Conservation (phyloP, 164 flowering plant genomes). For the Liriodendron chinense region DNA sequence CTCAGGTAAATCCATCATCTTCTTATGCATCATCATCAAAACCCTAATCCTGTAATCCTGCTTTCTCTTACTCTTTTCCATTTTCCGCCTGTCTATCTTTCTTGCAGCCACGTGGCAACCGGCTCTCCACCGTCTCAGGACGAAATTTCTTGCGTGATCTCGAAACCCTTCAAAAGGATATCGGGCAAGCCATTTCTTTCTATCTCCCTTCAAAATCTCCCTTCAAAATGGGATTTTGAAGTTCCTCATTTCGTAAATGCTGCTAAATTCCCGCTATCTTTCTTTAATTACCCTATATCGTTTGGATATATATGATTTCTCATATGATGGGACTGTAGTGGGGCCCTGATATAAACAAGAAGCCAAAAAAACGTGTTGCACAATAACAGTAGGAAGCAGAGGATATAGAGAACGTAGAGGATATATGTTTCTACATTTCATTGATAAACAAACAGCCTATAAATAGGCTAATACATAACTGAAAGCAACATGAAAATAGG, state of each 20-base stretch:
- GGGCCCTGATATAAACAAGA: too few relatives aligned
- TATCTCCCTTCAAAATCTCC: neutral
- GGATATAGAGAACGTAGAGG: too few relatives aligned
- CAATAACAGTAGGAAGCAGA: too few relatives aligned
- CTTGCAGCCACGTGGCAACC: neutral
- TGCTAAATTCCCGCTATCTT: too few relatives aligned
- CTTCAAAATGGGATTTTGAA: neutral
- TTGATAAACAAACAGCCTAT: too few relatives aligned
- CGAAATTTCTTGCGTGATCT: slow-evolving; percentile 35
- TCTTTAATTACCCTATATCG: too few relatives aligned
- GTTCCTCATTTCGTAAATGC: neutral
- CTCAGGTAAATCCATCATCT: neutral
- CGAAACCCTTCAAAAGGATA: slow-evolving; percentile 45
- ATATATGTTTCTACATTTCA: too few relatives aligned
- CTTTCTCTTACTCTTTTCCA: neutral
- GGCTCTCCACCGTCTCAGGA: slow-evolving; percentile 1
- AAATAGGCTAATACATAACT: too few relatives aligned
- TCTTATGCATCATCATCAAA: neutral
- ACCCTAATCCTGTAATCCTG: slow-evolving; percentile 1
- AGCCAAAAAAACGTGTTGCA: too few relatives aligned
- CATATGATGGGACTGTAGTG: too few relatives aligned
- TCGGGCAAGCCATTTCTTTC: slow-evolving; percentile 31
- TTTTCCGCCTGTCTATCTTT: neutral
- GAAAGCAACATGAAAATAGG: too few relatives aligned
- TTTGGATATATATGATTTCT: too few relatives aligned